Percentiles rank a stretch among this genome's conserved stretches.
phyloP scores from a whole-genome alignment of 768 basidiomycete species.

The Kwoniella dendrophila region DNA sequence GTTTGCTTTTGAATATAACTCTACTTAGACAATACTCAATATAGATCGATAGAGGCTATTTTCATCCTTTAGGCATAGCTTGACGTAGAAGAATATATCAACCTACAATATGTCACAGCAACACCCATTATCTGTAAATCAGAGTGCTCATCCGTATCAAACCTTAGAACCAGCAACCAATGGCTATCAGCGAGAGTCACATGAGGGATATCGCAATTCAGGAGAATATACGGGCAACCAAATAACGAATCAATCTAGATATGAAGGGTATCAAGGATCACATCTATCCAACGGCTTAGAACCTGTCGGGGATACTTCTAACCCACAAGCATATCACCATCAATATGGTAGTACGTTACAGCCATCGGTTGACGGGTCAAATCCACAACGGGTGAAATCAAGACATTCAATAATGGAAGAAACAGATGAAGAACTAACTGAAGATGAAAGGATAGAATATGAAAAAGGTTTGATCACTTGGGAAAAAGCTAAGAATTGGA shows the following conservation, averaged over 20 bases:
- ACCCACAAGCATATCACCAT: background rate
- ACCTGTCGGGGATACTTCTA: background rate
- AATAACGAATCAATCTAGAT: too few species aligned
- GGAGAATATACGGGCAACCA: too few species aligned
- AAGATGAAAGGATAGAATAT: conserved; percentile 44
- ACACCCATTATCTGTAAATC: background rate
- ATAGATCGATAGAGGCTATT: too few species aligned
- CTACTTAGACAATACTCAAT: too few species aligned
- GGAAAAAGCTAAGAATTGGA: conserved; percentile 46
- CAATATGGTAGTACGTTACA: background rate
- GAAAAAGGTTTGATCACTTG: conserved; percentile 52
- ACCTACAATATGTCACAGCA: background rate
- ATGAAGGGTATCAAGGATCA: background rate
- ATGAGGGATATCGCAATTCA: too few species aligned
- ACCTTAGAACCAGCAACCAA: conserved; percentile 1
- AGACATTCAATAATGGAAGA: conserved; percentile 25
- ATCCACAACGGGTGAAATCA: background rate
- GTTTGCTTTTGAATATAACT: too few species aligned
- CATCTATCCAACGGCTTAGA: background rate
- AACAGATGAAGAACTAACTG: conserved; percentile 44
- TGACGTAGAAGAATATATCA: background rate
- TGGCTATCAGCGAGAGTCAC: too few species aligned
- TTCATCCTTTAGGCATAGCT: too few species aligned
- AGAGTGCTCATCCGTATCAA: background rate
- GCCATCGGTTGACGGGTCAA: too few species aligned